Evolutionary conservation across 805 yeast genomes (phyloP), one percentile per base, ranked within the genome.

Genomic region (Blastobotrys robertii): DNA sequence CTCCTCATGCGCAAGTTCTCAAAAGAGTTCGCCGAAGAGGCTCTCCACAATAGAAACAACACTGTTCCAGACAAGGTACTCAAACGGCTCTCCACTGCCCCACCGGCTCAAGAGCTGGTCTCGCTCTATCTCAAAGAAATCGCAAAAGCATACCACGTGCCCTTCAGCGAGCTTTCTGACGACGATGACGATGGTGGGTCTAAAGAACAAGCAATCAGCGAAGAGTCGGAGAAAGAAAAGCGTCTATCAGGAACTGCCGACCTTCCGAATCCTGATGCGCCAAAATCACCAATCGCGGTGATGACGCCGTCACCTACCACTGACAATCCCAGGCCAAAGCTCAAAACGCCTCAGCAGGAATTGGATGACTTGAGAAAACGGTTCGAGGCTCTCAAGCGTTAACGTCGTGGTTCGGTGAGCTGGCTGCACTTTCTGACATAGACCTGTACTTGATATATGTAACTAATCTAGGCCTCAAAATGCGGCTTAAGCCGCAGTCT

Each of bases 111-210:
- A 35, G 76, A 70, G 16, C 67, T 86, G 43, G 92, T 86, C 1
- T 69, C 71, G 11, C 60, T 83, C 46, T 87, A 87, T 54, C 65
- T 87, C 48, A 66, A 73, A 42, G 96, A 86, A 55, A 86, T 86
- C 47, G 94, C 95, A 1, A 69, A 69, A 41, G 83, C 94, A 0
- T 86, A 87, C 55, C 70, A 72, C 15, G 92, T 79, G 0, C 82
- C 86, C 1, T 87, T 77, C 53, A 77, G 84, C 29, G 80, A 77
- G 10, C 58, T 58, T 9, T 50, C 52, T 6, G 52, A 44, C 2
- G 60, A 53, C n/a, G 56, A 52, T 39, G 64, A 54, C 22, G 67
- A 59, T 11, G 67, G 60, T 13, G 66, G 43, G 34, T 5, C 44
- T 4, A 49, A 51, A 37, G 49, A 36, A 30, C 46, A 47, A 11